Conservation (phyloP, 2,329 filamentous ascomycete genomes). For the Fusarium luffae region DNA sequence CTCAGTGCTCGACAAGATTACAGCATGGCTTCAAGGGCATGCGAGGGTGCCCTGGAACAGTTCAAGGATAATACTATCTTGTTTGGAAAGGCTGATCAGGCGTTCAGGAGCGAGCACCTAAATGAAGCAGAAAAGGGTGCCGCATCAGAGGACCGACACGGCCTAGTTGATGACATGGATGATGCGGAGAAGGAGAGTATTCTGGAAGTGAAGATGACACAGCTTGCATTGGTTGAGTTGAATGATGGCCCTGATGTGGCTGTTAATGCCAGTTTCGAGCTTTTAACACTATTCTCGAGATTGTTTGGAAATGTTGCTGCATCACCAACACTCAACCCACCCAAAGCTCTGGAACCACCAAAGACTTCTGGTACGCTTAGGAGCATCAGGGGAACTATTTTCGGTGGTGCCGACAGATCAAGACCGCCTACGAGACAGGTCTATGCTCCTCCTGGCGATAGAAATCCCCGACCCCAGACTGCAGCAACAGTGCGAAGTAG, state of each 20-base stretch:
- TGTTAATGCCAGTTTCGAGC: slow-evolving; percentile 87
- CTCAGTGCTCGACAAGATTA: slow-evolving; percentile 90
- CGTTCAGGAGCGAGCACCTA: slow-evolving; percentile 74
- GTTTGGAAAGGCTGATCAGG: slow-evolving; percentile 70
- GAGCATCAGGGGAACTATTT: slow-evolving; percentile 80
- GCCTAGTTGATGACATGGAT: slow-evolving; percentile 82
- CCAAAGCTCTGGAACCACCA: slow-evolving; percentile 65
- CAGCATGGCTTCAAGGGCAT: slow-evolving; percentile 80
- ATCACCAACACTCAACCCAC: slow-evolving; percentile 58
- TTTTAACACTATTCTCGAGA: slow-evolving; percentile 82
- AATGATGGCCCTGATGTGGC: slow-evolving; percentile 85
- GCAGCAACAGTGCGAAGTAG: slow-evolving; percentile 56
- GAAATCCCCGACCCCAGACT: slow-evolving; percentile 52
- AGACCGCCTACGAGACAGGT: slow-evolving; percentile 56
- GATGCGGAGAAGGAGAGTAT: slow-evolving; percentile 86
- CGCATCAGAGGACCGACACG: slow-evolving; percentile 48
- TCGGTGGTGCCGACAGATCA: slow-evolving; percentile 68
- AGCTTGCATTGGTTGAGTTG: slow-evolving; percentile 84
- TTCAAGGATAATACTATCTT: slow-evolving; percentile 78
- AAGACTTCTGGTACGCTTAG: slow-evolving; percentile 78
- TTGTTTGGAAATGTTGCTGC: slow-evolving; percentile 73
- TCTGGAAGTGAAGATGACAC: slow-evolving; percentile 96
- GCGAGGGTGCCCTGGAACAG: slow-evolving; percentile 91
- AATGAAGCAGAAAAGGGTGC: slow-evolving; percentile 62
- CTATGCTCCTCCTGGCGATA: slow-evolving; percentile 53